Base-by-base conservation (phyloP, 2,329 filamentous ascomycete species). In the Sporothrix luriei region DNA sequence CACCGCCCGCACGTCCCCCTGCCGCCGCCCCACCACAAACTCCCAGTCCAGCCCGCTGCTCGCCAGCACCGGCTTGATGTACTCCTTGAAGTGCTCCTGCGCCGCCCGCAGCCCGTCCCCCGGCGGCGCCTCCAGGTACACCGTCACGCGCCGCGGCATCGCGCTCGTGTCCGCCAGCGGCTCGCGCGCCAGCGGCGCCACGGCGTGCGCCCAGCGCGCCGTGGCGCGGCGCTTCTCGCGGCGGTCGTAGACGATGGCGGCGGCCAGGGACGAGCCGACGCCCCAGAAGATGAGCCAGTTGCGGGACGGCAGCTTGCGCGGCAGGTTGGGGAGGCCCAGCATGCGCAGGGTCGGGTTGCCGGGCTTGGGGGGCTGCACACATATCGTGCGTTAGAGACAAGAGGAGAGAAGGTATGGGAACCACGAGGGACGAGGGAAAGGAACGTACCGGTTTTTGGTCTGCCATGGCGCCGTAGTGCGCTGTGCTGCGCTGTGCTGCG, bases 201-300 rank as follows among this genome's bases (percentile, higher is more conserved):
- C 95, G 69, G 92, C 84, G 71, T 89, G 88, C 75, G 88, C 89
- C 94, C 94, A 99, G 79, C 94, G 94, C 73, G 91, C 86, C 69
- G 95, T 94, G 68, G 90, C 89, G 72, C 89, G 89, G 76, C 90
- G 91, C 84, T 94, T 97, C 81, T 98, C 90, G 71, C 92, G 90
- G 77, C 92, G 92, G 80, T 99, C 95, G 83, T 99, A 97, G 77
- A 95, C 86, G 69, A 98, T 85, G 67, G 93, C 91, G 19, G 87
- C 88, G 6, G 92, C 88, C 77, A 97, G 91, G 61, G 91, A 87
- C 68, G 90, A 90, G 13, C 90, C 90, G 69, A 98, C 79, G 61
- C 90, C 84, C 80, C 94, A 88, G 82, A 99, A 99, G 76, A 99
- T 97, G 81, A 95, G 88, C 95, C 95, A 99, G 79, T 98, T 98